Percentiles rank a stretch among this genome's conserved stretches.
Conservation (phyloP, 768 basidiomycete genomes). For the Kwoniella sp. region DNA sequence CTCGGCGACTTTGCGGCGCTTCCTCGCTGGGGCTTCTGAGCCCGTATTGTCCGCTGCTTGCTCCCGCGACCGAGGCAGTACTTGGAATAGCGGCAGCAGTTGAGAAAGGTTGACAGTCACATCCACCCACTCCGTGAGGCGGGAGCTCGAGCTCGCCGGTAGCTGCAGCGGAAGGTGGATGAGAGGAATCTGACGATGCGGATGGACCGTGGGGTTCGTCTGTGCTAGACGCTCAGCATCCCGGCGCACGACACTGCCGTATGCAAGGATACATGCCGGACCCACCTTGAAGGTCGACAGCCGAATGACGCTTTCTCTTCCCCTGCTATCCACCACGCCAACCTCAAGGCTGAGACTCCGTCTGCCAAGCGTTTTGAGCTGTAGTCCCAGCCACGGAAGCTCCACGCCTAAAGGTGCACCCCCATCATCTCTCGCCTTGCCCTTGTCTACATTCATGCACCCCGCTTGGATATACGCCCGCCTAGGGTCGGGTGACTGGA, state of each 20-base stretch:
- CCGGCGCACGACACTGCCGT: background rate
- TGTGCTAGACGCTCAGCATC: conserved; percentile 2
- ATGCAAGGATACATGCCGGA: background rate
- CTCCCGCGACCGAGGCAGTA: conserved; percentile 14
- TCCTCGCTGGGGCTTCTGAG: conserved; percentile 5
- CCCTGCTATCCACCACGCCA: conserved; percentile 35
- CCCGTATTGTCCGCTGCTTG: background rate
- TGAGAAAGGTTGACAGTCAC: conserved; percentile 26
- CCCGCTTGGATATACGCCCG: conserved; percentile 45
- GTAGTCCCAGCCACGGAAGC: conserved; percentile 32
- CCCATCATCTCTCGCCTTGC: conserved; percentile 3
- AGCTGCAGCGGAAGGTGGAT: conserved; percentile 43
- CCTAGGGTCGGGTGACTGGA: conserved; percentile 33
- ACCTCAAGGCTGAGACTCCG: conserved; percentile 37
- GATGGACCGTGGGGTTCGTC: conserved; percentile 28
- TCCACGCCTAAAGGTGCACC: conserved; percentile 30
- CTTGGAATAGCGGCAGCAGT: conserved; percentile 36
- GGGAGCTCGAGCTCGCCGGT: conserved; percentile 13
- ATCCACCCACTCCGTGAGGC: conserved; percentile 43
- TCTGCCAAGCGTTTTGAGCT: conserved; percentile 31
- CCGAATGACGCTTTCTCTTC: conserved; percentile 33
- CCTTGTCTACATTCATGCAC: conserved; percentile 6
- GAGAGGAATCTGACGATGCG: conserved; percentile 25
- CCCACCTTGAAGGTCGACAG: conserved; percentile 36
- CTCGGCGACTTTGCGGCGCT: conserved; percentile 18